These are phyloP conservation scores for Xylaria sp. DNA, from an alignment of 2,329 filamentous ascomycete genomes.

Conservation along the genomic window DNA sequence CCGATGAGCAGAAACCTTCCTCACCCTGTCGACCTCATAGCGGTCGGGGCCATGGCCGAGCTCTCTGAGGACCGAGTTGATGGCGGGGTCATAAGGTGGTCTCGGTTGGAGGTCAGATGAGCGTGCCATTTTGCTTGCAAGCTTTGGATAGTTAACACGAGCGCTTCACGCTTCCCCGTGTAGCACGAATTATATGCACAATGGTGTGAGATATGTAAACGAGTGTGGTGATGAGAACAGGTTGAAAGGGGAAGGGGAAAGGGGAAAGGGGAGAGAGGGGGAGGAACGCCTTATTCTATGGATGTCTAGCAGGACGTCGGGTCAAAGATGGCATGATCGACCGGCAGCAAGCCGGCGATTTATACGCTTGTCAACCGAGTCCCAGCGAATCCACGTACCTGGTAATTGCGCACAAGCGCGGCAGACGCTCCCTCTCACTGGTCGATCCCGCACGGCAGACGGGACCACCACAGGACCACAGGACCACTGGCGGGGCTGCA, in stretches of 20 bases:
- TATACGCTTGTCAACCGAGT: constrained; percentile 27
- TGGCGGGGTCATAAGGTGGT: constrained; percentile 48
- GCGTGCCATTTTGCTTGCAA: constrained; percentile 42
- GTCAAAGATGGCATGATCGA: constrained; percentile 17
- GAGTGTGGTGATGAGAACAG: not conserved
- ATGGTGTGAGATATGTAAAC: not conserved
- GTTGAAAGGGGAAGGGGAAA: not conserved
- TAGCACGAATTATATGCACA: constrained; percentile 5
- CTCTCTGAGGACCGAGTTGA: constrained; percentile 42
- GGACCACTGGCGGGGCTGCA: constrained; percentile 21
- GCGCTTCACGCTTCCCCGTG: constrained; percentile 17
- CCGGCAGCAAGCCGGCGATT: constrained; percentile 24
- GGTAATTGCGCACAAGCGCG: constrained; percentile 30
- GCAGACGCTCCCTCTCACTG: constrained; percentile 29
- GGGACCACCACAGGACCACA: constrained; percentile 14
- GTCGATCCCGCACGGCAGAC: constrained; percentile 30
- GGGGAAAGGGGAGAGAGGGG: not conserved
- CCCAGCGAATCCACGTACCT: constrained; percentile 32
- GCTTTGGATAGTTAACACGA: constrained; percentile 22
- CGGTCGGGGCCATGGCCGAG: constrained; percentile 44
- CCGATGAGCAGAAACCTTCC: constrained; percentile 44
- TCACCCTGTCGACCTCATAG: constrained; percentile 47
- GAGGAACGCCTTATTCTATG: not conserved
- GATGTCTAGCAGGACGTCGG: constrained; percentile 7
- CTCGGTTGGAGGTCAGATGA: constrained; percentile 45